Conservation (phyloP, 2,329 filamentous ascomycete genomes). For the Talaromyces albobiverticillius region DNA sequence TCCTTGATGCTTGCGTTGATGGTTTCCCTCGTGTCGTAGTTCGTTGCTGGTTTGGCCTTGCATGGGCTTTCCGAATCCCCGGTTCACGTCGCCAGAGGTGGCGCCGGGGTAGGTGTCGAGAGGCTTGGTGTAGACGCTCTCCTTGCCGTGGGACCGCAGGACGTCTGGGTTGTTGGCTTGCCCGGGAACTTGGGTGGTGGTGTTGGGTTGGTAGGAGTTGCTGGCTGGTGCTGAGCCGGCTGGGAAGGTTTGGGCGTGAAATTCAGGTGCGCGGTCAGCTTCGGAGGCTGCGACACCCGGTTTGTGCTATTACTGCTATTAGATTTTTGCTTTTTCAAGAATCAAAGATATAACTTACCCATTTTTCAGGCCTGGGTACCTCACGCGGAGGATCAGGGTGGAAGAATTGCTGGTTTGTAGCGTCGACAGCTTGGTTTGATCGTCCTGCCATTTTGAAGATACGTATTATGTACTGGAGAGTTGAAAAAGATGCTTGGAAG, state of each 20-base stretch:
- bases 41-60: conserved; percentile 50
- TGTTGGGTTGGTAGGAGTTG: conserved; percentile 49
- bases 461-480: not conserved
- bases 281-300: conserved; percentile 58
- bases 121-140: conserved; percentile 41
- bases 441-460: conserved; percentile 4
- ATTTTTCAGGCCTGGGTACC: not conserved
- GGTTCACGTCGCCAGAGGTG: conserved; percentile 54
- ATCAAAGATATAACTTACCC: not conserved
- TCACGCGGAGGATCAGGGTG: conserved; percentile 10
- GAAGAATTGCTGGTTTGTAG: conserved; percentile 9
- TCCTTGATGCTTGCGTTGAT: conserved; percentile 40
- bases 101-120: conserved; percentile 49
- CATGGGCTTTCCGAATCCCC: conserved; percentile 52
- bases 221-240: conserved; percentile 61
- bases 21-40: conserved; percentile 45
- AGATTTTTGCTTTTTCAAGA: no score
- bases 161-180: conserved; percentile 40
- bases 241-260: conserved; percentile 59
- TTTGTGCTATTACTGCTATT: conserved; percentile 66
- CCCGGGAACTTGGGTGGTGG: conserved; percentile 31
- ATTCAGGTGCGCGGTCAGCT: conserved; percentile 60
- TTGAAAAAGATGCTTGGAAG: not conserved
- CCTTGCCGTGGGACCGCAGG: conserved; percentile 40
- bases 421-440: conserved; percentile 6